Conservation (phyloP, 2,329 filamentous ascomycete species). For the Eurotiales sp. region DNA sequence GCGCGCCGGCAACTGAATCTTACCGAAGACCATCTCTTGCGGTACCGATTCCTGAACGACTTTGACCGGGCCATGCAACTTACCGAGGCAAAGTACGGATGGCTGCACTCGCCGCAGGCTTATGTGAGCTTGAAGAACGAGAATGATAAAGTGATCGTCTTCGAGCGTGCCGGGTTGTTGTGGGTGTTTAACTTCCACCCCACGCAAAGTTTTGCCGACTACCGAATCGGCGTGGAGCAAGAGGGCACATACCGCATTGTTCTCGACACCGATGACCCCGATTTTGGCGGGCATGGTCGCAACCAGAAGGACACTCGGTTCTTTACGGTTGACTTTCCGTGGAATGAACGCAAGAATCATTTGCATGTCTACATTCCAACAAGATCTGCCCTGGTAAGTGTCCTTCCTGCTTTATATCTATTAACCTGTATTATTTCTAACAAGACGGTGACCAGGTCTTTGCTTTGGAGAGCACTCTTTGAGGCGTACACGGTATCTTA, state of each 20-base stretch:
- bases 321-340: slow-evolving; percentile 85
- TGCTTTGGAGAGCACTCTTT: slow-evolving; percentile 13
- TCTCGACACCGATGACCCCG: slow-evolving; percentile 72
- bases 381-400: slow-evolving; percentile 74
- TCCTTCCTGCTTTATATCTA: too few species aligned
- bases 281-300: slow-evolving; percentile 74
- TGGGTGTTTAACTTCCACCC: slow-evolving; percentile 98
- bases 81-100: slow-evolving; percentile 83
- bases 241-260: slow-evolving; percentile 83
- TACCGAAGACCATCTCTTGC: slow-evolving; percentile 76
- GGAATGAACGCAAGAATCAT: slow-evolving; percentile 89
- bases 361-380: slow-evolving; percentile 86
- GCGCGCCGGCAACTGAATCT: slow-evolving; percentile 91
- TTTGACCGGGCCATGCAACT: slow-evolving; percentile 92
- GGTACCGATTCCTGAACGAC: slow-evolving; percentile 87
- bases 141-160: slow-evolving; percentile 88
- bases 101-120: slow-evolving; percentile 80
- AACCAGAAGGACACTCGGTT: slow-evolving; percentile 78
- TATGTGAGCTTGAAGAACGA: slow-evolving; percentile 95
- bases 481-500: background rate
- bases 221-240: slow-evolving; percentile 81
- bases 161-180: slow-evolving; percentile 83
- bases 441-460: slow-evolving; percentile 9
- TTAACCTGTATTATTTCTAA: too few species aligned
- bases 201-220: slow-evolving; percentile 80